Evolutionary conservation across 2,329 filamentous ascomycete species (phyloP).

Genomic region (Pezicula radicicola): DNA sequence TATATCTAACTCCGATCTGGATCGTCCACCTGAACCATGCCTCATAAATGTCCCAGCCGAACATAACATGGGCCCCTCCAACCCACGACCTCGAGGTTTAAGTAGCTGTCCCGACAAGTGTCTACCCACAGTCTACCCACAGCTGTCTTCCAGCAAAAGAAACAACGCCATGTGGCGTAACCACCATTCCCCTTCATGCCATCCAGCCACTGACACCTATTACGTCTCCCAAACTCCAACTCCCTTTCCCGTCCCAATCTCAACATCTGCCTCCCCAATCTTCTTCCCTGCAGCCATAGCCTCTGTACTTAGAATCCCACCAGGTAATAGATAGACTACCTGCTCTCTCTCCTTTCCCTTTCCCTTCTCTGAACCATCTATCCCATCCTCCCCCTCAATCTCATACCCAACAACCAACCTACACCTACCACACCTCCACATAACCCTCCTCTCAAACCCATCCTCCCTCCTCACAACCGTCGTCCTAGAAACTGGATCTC

Average conservation of each 20-base stretch:
- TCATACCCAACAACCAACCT: constrained; percentile 60
- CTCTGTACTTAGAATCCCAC: constrained; percentile 54
- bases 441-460: constrained; percentile 64
- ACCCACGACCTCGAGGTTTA: background rate
- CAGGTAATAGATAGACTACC: constrained; percentile 59
- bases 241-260: constrained; percentile 16
- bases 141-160: too few relatives aligned
- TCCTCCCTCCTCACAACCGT: constrained; percentile 53
- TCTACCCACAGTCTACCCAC: background rate
- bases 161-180: background rate
- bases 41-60: too few relatives aligned
- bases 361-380: constrained; percentile 2
- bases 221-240: constrained; percentile 16
- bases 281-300: constrained; percentile 43
- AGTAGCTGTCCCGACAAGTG: background rate
- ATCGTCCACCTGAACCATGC: too few relatives aligned
- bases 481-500: constrained; percentile 38
- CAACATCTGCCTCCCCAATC: constrained; percentile 29
- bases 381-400: constrained; percentile 41
- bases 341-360: constrained; percentile 28
- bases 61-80: too few relatives aligned
- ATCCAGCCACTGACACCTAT: constrained; percentile 29
- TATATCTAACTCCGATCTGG: too few relatives aligned
- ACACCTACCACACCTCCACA: constrained; percentile 59
- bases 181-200: constrained; percentile 5